A percentile compares a stretch with the other conserved stretches of the same genome.
Evolutionary conservation across 2,329 filamentous ascomycete species (phyloP).

Genomic region (Monilinia fructicola): DNA sequence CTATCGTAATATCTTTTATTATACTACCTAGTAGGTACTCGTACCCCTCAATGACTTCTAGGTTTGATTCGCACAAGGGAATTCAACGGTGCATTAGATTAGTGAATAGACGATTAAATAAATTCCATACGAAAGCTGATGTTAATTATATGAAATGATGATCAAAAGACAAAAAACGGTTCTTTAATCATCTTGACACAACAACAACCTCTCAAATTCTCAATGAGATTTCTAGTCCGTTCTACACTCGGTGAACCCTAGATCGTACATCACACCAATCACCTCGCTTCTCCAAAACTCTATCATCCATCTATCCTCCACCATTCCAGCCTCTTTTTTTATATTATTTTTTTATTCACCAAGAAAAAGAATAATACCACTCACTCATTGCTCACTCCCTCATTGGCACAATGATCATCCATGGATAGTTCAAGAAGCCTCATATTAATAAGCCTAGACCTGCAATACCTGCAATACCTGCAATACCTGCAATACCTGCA

Average conservation of each 20-base stretch:
- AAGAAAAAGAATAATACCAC: neutral
- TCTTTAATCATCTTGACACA: too few species aligned
- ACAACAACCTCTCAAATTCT: neutral
- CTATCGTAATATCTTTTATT: too few species aligned
- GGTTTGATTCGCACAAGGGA: neutral
- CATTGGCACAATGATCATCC: neutral
- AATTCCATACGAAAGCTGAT: neutral
- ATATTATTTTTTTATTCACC: too few species aligned
- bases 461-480: too few species aligned
- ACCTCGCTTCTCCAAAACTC: neutral
- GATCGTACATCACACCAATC: conserved; percentile 16
- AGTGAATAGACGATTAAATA: neutral
- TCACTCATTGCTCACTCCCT: neutral
- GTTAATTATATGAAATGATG: neutral
- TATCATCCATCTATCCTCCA: conserved; percentile 13
- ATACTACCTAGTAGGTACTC: neutral
- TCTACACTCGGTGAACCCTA: conserved; percentile 23
- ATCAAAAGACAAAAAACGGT: too few species aligned
- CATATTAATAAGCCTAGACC: conserved; percentile 13
- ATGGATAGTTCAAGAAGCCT: conserved; percentile 1
- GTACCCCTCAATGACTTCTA: neutral
- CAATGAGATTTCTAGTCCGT: neutral
- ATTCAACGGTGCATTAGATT: neutral
- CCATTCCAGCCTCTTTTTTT: conserved; percentile 15
- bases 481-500: too few species aligned